Percentiles rank a stretch among this genome's conserved stretches.
Evolutionary conservation across 2,329 filamentous ascomycete genomes (phyloP).

Genomic region (Fusarium nelsonii): DNA sequence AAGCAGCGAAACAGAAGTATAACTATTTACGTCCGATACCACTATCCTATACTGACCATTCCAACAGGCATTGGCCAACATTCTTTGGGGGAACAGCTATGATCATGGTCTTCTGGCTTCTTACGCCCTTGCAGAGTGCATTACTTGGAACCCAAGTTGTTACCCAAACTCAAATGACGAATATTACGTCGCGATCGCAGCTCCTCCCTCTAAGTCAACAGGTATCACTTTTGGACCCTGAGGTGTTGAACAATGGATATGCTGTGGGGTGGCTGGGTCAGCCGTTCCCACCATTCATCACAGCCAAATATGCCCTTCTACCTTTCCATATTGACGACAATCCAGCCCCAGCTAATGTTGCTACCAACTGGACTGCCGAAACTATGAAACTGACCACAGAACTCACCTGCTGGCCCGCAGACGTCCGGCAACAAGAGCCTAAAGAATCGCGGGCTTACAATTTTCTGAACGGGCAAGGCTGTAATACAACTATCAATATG

Average conservation of each 20-base stretch:
- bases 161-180: constrained; percentile 6
- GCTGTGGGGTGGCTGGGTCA: constrained; percentile 62
- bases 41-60: background rate
- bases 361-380: background rate
- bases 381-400: constrained; percentile 54
- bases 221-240: constrained; percentile 43
- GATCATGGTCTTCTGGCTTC: constrained; percentile 65
- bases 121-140: constrained; percentile 68
- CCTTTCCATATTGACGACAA: constrained; percentile 54
- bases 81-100: constrained; percentile 62
- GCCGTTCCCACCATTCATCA: constrained; percentile 58
- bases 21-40: no score
- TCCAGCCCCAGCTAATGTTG: background rate
- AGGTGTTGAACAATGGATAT: constrained; percentile 60
- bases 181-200: constrained; percentile 15
- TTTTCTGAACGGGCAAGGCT: constrained; percentile 56
- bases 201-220: constrained; percentile 46
- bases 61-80: constrained; percentile 63
- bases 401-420: constrained; percentile 55
- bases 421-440: background rate
- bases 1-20: constrained; percentile 42
- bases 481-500: constrained; percentile 46
- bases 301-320: constrained; percentile 55
- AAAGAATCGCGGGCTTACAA: constrained; percentile 12
- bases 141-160: constrained; percentile 60